Percentiles rank a stretch among this genome's conserved stretches.
phyloP scores from a whole-genome alignment of 371 early-diverging fungal species.

The Mortierella polycephala region DNA sequence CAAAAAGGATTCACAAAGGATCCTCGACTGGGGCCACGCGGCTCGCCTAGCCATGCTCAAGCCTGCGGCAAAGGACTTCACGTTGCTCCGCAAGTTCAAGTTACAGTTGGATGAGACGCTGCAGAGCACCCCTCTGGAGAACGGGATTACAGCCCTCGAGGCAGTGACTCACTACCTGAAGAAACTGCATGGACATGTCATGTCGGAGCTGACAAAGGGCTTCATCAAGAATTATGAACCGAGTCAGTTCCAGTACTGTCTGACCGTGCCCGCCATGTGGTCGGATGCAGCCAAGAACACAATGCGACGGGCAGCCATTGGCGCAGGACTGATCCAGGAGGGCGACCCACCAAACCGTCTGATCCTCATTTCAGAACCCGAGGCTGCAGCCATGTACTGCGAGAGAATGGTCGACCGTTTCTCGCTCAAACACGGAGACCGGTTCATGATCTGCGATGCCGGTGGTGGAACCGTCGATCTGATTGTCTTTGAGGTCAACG shows the following conservation, averaged over 20 bases:
- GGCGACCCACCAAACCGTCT: constrained; percentile 59
- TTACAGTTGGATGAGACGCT: constrained; percentile 64
- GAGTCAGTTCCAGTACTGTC: constrained; percentile 59
- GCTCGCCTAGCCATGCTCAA: constrained; percentile 63
- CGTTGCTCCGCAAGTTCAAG: constrained; percentile 63
- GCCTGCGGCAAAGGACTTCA: constrained; percentile 57
- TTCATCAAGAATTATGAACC: constrained; percentile 59
- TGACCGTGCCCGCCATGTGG: constrained; percentile 68
- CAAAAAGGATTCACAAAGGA: constrained; percentile 48
- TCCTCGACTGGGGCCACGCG: constrained; percentile 68
- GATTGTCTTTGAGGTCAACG: constrained; percentile 57
- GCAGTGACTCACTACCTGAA: constrained; percentile 61
- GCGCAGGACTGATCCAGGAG: constrained; percentile 57
- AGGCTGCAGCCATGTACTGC: constrained; percentile 68
- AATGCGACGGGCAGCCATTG: constrained; percentile 63
- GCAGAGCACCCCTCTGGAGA: constrained; percentile 56
- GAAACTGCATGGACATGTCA: constrained; percentile 59
- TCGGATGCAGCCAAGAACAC: constrained; percentile 62
- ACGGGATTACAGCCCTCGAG: constrained; percentile 57
- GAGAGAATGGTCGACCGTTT: constrained; percentile 63
- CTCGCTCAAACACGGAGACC: constrained; percentile 58
- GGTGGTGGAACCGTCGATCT: constrained; percentile 76
- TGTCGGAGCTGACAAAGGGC: constrained; percentile 58
- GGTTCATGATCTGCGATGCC: constrained; percentile 73
- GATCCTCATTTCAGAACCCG: constrained; percentile 64